Conservation (phyloP, 768 basidiomycete species). For the Suillus hirtellus region DNA sequence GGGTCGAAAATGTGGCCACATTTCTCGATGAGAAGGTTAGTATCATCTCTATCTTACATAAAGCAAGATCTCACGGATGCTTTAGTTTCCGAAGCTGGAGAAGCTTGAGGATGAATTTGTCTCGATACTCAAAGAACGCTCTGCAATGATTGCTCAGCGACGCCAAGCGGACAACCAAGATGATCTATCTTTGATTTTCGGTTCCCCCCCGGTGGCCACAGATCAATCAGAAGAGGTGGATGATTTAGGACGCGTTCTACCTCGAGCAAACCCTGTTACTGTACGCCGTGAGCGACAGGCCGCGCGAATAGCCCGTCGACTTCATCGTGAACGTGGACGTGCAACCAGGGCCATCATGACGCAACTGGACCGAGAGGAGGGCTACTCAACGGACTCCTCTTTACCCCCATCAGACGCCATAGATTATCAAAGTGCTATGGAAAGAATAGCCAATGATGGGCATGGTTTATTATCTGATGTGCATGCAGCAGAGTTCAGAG, state of each 20-base stretch:
- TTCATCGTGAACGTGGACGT: conserved; percentile 40
- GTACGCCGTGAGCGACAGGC: conserved; percentile 55
- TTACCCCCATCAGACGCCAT: conserved; percentile 63
- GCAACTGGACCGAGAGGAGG: conserved; percentile 53
- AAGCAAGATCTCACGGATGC: neutral
- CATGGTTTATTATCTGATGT: conserved; percentile 77
- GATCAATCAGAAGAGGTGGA: conserved; percentile 49
- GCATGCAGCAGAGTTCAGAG: conserved; percentile 76
- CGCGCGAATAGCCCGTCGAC: conserved; percentile 59
- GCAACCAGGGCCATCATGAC: conserved; percentile 21
- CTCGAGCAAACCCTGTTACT: conserved; percentile 45
- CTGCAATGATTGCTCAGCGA: conserved; percentile 66
- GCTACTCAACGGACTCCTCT: conserved; percentile 84
- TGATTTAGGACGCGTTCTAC: conserved; percentile 57
- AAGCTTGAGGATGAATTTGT: conserved; percentile 74
- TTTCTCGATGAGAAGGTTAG: conserved; percentile 87
- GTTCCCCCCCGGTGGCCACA: conserved; percentile 43
- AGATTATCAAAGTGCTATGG: conserved; percentile 67
- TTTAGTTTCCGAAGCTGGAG: conserved; percentile 76
- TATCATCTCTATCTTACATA: conserved; percentile 6
- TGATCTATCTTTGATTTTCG: conserved; percentile 72
- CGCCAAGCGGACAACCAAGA: conserved; percentile 77
- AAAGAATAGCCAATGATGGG: conserved; percentile 50
- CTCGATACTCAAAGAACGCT: conserved; percentile 72
- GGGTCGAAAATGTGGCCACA: conserved; percentile 80